phyloP scores from a whole-genome alignment of 225 moss, liverwort and hornwort species.

The Pseudisothecium myosuroides region DNA sequence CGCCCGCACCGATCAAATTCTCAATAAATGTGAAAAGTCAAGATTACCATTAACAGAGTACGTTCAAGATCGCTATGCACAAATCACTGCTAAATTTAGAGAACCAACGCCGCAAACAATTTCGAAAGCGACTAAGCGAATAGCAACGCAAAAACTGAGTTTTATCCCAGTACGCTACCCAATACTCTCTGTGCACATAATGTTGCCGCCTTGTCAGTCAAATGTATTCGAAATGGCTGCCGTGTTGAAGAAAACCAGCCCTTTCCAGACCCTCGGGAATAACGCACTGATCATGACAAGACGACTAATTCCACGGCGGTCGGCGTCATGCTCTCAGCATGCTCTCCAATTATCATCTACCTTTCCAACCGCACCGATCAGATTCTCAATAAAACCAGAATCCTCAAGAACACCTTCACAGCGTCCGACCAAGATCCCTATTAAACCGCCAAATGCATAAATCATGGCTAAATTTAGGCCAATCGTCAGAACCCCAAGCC shows the following conservation, averaged over 20 bases:
- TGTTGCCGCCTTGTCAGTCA: neutral
- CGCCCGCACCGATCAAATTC: neutral
- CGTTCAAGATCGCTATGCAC: neutral
- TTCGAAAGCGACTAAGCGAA: neutral
- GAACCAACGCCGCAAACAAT: neutral
- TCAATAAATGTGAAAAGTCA: neutral
- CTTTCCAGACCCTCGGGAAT: neutral
- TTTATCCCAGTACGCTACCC: neutral
- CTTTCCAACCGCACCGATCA: neutral
- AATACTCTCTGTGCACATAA: neutral
- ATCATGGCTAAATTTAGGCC: neutral
- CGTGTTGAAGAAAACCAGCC: neutral
- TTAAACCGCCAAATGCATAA: neutral
- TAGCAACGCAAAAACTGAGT: neutral
- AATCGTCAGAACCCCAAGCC: neutral
- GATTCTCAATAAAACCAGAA: neutral
- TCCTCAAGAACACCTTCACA: neutral
- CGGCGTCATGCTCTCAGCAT: neutral
- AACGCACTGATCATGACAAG: neutral
- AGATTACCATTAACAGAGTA: neutral
- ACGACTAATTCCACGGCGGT: neutral
- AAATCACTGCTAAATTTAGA: neutral
- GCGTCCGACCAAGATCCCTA: neutral
- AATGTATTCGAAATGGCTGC: neutral
- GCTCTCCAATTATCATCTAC: neutral